These are phyloP conservation scores for Aphanocladium album DNA, from an alignment of 2,329 filamentous ascomycete species.

Conservation along the genomic window DNA sequence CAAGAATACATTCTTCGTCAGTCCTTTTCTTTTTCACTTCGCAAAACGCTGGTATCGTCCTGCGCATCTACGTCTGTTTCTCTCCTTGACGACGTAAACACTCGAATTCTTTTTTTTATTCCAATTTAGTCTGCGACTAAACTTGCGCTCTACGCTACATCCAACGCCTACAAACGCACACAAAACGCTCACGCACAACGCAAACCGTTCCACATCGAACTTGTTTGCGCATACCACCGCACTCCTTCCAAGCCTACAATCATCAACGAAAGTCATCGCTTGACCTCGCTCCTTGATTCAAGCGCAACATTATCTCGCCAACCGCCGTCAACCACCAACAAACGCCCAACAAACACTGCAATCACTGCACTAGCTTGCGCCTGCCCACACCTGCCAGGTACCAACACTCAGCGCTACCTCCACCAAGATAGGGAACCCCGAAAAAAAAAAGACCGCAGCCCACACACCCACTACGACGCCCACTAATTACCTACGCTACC, in stretches of 20 bases:
- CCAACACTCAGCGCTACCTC: constrained; percentile 1
- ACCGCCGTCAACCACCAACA: background rate
- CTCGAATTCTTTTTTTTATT: constrained; percentile 9
- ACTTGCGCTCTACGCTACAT: constrained; percentile 2
- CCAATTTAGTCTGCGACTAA: constrained; percentile 10
- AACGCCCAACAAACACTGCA: background rate
- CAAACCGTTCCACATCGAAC: constrained; percentile 3
- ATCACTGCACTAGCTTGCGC: background rate
- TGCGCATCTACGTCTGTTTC: constrained; percentile 1
- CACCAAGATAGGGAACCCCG: background rate
- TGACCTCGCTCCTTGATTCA: background rate
- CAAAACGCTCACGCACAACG: background rate
- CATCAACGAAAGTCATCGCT: background rate
- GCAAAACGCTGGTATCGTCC: constrained; percentile 13
- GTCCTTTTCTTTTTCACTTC: background rate
- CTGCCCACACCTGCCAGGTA: constrained; percentile 4
- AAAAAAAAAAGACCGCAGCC: background rate
- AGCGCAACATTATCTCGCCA: background rate
- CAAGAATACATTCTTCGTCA: constrained; percentile 1
- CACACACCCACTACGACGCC: background rate
- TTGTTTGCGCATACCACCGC: constrained; percentile 3
- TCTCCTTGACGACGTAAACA: constrained; percentile 9
- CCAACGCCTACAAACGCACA: background rate
- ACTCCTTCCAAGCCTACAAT: background rate
- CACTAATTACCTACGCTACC: background rate